Conservation (phyloP, 2,329 filamentous ascomycete species). For the Cladosporium sp. region DNA sequence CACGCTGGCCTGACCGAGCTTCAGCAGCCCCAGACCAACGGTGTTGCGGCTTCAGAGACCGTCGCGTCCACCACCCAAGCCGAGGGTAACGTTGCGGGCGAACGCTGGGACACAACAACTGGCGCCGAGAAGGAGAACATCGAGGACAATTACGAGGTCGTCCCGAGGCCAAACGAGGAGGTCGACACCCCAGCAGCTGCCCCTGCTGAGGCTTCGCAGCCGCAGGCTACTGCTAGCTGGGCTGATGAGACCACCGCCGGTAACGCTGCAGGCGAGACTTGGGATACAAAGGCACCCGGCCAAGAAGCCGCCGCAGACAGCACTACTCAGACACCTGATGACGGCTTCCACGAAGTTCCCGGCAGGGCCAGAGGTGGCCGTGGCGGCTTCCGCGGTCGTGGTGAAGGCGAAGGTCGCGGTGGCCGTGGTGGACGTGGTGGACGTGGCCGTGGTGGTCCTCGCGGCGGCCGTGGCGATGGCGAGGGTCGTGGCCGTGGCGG, state of each 20-base stretch:
- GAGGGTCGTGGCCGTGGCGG: constrained; percentile 20
- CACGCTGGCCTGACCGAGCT: constrained; percentile 67
- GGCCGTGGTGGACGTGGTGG: constrained; percentile 32
- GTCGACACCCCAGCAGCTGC: constrained; percentile 59
- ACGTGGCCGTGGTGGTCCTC: constrained; percentile 42
- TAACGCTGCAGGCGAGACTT: constrained; percentile 29
- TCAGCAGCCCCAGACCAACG: constrained; percentile 40
- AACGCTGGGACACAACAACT: constrained; percentile 60
- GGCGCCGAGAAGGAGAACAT: constrained; percentile 47
- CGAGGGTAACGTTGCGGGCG: constrained; percentile 53
- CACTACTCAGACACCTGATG: constrained; percentile 31
- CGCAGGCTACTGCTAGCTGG: constrained; percentile 63
- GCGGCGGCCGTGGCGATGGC: constrained; percentile 24
- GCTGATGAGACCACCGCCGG: constrained; percentile 52
- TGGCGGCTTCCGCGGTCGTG: constrained; percentile 39
- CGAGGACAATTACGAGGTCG: constrained; percentile 69
- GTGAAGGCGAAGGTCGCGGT: constrained; percentile 27
- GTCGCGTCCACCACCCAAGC: constrained; percentile 27
- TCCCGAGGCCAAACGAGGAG: constrained; percentile 69
- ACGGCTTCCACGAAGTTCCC: constrained; percentile 68
- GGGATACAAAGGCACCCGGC: constrained; percentile 30
- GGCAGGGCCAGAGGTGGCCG: constrained; percentile 34
- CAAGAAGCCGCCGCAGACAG: constrained; percentile 35
- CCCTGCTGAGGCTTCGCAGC: constrained; percentile 52
- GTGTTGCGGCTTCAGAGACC: constrained; percentile 21